These are phyloP conservation scores for Hericium alpestre DNA, from an alignment of 768 basidiomycete species.

Conservation along the genomic window DNA sequence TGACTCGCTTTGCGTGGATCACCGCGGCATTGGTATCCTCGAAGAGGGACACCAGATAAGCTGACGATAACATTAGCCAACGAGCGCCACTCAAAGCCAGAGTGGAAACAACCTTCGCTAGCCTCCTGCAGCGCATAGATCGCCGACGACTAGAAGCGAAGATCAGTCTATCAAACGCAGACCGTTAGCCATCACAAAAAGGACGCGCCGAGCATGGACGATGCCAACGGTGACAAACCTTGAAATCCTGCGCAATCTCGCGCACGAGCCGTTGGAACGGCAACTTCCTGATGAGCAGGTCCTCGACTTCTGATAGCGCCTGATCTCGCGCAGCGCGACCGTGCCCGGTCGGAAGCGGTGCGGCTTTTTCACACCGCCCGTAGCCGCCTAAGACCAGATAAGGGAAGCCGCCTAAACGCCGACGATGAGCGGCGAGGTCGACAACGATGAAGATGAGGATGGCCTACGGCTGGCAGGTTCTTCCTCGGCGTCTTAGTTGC, in stretches of 20 bases:
- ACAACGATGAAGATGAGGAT: neutral
- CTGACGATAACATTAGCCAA: slow-evolving; percentile 14
- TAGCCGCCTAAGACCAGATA: slow-evolving; percentile 39
- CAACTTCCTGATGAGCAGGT: slow-evolving; percentile 83
- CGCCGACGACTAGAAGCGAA: slow-evolving; percentile 90
- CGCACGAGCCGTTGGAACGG: slow-evolving; percentile 91
- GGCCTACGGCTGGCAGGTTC: slow-evolving; percentile 53
- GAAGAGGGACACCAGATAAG: slow-evolving; percentile 69
- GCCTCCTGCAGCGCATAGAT: slow-evolving; percentile 88
- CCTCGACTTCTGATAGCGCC: slow-evolving; percentile 85
- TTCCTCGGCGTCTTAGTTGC: slow-evolving; percentile 64
- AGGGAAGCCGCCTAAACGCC: neutral
- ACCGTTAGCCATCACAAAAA: neutral
- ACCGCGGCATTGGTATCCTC: slow-evolving; percentile 79
- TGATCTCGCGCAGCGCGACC: slow-evolving; percentile 86
- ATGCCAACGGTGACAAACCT: slow-evolving; percentile 28
- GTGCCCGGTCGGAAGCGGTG: slow-evolving; percentile 83
- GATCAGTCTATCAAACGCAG: slow-evolving; percentile 44
- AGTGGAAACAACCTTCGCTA: slow-evolving; percentile 34
- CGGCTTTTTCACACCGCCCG: slow-evolving; percentile 93
- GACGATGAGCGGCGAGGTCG: neutral
- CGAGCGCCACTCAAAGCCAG: neutral
- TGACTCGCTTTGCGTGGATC: slow-evolving; percentile 78
- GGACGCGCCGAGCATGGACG: neutral
- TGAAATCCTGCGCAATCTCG: slow-evolving; percentile 93